Evolutionary conservation across 1,284 basidiomycete species (phyloP), one percentile per base, ranked within the genome.

Genomic region (Irpex sp.): DNA sequence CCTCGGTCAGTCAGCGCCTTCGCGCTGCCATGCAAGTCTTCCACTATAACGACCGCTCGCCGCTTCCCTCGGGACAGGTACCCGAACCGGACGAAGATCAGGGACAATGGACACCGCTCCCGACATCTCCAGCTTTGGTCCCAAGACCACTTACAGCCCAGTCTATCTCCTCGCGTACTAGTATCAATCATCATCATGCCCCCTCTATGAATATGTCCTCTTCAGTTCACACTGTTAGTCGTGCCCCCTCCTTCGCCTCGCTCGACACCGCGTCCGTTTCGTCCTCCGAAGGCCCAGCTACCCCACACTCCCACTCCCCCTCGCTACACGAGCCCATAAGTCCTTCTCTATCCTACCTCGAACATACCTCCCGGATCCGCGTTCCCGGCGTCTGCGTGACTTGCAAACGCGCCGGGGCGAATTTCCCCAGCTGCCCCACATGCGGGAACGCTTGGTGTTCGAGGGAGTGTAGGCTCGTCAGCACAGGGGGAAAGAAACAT

Each of bases 371-470:
- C 6, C 85, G 77, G 66, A 74, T 89, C 58, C 82, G 84, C 61
- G 72, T 72, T 31, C 74, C 68, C 26, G 64, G 68, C 38, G 68
- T 74, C 34, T 91, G 89, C 67, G 79, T 82, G 6, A 81, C 85
- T 2, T 91, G 89, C 71, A 77, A 76, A 51, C 85, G 81, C 67
- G 64, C 70, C 2, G 89, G 89, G 0, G 74, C 77, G 36, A 86
- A 89, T 69, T 91, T 82, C 72, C 88, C 89, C 9, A 80, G 81
- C 37, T 91, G 89, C 72, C 78, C 82, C 2, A 84, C 81, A 67
- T 91, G 89, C 69, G 78, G 80, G 13, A 80, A 83, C 58, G 81
- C 77, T 73, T 91, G 88, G 87, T 91, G 89, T 69, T 90, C 88
- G 55, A 79, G 89, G 62, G 76, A 83, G 54, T 91, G 89, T 72